These are phyloP conservation scores for Calvatia gigantea DNA, from an alignment of 768 basidiomycete genomes.

Conservation along the genomic window DNA sequence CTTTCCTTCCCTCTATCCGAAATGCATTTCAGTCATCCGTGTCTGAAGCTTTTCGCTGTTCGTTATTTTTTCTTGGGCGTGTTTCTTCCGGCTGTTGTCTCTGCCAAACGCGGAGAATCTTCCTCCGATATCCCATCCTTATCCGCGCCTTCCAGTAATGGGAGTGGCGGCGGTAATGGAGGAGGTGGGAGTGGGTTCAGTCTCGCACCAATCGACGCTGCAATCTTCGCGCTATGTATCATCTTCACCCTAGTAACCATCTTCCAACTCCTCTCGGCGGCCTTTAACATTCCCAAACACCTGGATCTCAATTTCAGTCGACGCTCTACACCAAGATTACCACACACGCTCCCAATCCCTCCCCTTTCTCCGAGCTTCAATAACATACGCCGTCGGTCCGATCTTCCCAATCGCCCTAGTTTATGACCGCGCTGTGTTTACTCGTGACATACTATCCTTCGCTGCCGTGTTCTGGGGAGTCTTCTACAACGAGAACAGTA, in stretches of 20 bases:
- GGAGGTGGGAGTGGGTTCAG: background rate
- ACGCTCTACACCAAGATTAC: background rate
- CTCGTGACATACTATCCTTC: background rate
- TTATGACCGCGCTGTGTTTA: background rate
- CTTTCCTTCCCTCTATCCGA: background rate
- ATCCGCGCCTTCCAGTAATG: background rate
- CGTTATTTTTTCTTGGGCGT: background rate
- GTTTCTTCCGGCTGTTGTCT: background rate
- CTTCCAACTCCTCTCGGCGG: background rate
- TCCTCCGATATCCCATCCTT: background rate
- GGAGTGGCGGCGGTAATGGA: background rate
- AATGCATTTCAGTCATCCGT: background rate
- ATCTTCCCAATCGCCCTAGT: conserved; percentile 1
- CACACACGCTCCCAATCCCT: background rate
- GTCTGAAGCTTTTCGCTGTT: background rate
- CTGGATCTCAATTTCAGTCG: background rate
- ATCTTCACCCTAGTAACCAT: background rate
- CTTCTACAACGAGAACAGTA: background rate
- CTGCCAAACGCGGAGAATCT: background rate
- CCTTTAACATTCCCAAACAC: background rate
- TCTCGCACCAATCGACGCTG: background rate
- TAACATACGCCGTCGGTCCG: background rate
- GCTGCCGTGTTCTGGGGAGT: conserved; percentile 1
- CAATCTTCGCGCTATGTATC: background rate
- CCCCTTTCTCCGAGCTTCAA: background rate